Evolutionary conservation across 2,329 filamentous ascomycete species (phyloP).

Genomic region (Beauveria rudraprayagi): DNA sequence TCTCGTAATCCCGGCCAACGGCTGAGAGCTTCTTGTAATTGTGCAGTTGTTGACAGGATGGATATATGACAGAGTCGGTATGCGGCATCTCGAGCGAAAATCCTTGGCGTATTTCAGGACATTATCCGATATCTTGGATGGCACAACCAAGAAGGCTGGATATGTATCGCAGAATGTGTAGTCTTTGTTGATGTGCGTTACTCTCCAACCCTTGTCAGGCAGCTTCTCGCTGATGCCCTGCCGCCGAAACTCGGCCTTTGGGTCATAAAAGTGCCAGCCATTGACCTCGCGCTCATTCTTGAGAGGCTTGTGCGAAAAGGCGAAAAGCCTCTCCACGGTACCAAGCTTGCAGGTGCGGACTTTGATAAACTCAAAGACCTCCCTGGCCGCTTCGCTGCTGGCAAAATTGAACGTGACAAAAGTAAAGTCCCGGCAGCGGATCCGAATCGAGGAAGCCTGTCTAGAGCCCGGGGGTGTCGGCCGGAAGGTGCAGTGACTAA

Average conservation of each 20-base stretch:
- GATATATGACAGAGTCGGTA: conserved; percentile 88
- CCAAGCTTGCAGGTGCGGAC: conserved; percentile 73
- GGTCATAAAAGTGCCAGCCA: conserved; percentile 80
- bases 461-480: conserved; percentile 62
- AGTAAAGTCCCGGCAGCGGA: conserved; percentile 88
- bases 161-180: conserved; percentile 92
- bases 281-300: conserved; percentile 65
- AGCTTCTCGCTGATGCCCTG: conserved; percentile 80
- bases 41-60: conserved; percentile 95
- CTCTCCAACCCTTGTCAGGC: conserved; percentile 74
- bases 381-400: conserved; percentile 64
- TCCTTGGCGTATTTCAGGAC: conserved; percentile 86
- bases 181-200: conserved; percentile 83
- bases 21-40: conserved; percentile 91
- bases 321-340: conserved; percentile 80
- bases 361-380: conserved; percentile 82
- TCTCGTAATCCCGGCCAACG: conserved; percentile 73
- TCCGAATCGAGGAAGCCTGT: conserved; percentile 71
- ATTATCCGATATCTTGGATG: conserved; percentile 88
- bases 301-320: conserved; percentile 75
- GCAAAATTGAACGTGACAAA: conserved; percentile 86
- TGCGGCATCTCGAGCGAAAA: conserved; percentile 81
- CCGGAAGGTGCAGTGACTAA: conserved; percentile 70
- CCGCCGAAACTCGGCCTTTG: conserved; percentile 74
- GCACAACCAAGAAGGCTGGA: conserved; percentile 75